A percentile compares a stretch with the other conserved stretches of the same genome.
Evolutionary conservation across 768 basidiomycete species (phyloP).

Genomic region (Hebeloma cylindrosporum): DNA sequence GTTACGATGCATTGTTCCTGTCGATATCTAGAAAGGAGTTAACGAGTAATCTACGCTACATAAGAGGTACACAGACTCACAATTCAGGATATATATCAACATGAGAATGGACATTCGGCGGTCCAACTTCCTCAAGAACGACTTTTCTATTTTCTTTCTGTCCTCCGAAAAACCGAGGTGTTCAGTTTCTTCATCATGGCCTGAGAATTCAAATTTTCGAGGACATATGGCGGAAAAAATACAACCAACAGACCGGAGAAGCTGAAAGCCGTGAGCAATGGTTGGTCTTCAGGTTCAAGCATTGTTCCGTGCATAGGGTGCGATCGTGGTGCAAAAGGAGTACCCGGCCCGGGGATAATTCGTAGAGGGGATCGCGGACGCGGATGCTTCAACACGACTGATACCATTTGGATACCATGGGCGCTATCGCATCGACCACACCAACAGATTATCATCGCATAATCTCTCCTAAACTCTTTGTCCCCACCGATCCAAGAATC

Average conservation of each 20-base stretch:
- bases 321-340: too few species aligned
- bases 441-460: slow-evolving; percentile 66
- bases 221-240: neutral
- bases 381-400: neutral
- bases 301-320: neutral
- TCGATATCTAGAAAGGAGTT: slow-evolving; percentile 51
- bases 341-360: too few species aligned
- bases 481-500: slow-evolving; percentile 49
- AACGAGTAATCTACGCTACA: slow-evolving; percentile 1
- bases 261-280: slow-evolving; percentile 5
- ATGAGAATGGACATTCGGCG: slow-evolving; percentile 55
- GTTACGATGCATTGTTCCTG: slow-evolving; percentile 71
- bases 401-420: slow-evolving; percentile 25
- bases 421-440: slow-evolving; percentile 44
- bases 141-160: slow-evolving; percentile 46
- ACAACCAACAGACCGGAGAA: neutral
- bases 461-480: slow-evolving; percentile 52
- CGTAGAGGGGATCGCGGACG: too few species aligned
- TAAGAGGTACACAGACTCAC: slow-evolving; percentile 27
- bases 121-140: slow-evolving; percentile 56
- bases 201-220: slow-evolving; percentile 1
- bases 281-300: slow-evolving; percentile 9
- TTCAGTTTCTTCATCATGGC: neutral
- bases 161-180: too few species aligned
- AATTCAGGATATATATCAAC: slow-evolving; percentile 54